phyloP scores from a whole-genome alignment of 2,329 filamentous ascomycete species.

The Ramularia collo-cygni region DNA sequence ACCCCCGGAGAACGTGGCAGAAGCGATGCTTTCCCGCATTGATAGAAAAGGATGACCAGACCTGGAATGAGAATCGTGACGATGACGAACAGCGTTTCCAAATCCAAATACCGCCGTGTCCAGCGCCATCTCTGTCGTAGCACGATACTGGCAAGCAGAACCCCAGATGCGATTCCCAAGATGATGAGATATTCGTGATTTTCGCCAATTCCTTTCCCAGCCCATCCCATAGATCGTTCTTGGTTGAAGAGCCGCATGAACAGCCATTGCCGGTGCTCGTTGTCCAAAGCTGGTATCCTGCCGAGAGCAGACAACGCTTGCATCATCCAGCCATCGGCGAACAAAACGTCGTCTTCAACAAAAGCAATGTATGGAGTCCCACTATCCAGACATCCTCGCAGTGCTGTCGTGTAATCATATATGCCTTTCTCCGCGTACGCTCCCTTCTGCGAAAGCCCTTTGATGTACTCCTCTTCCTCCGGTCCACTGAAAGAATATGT shows the following conservation, averaged over 20 bases:
- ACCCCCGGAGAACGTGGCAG: background rate
- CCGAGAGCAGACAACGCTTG: background rate
- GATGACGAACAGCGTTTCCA: background rate
- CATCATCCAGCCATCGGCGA: background rate
- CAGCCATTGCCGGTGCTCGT: background rate
- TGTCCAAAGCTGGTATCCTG: background rate
- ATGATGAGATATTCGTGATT: background rate
- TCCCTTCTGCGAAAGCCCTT: background rate
- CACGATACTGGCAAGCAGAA: background rate
- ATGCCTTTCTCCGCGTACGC: background rate
- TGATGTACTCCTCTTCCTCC: background rate
- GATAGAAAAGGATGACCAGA: background rate
- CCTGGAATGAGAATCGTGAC: background rate
- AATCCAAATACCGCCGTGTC: background rate
- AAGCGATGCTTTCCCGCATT: background rate
- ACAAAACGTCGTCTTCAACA: background rate
- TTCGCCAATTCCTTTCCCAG: background rate
- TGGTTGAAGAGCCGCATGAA: constrained; percentile 1
- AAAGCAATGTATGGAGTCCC: background rate
- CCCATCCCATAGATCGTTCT: background rate
- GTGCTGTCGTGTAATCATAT: background rate
- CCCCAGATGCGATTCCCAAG: background rate
- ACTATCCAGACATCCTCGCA: background rate
- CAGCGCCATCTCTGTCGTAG: background rate
- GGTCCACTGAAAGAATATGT: background rate